Conservation (phyloP, 192 early-diverging fungal genomes). For the Funneliformis mosseae region DNA sequence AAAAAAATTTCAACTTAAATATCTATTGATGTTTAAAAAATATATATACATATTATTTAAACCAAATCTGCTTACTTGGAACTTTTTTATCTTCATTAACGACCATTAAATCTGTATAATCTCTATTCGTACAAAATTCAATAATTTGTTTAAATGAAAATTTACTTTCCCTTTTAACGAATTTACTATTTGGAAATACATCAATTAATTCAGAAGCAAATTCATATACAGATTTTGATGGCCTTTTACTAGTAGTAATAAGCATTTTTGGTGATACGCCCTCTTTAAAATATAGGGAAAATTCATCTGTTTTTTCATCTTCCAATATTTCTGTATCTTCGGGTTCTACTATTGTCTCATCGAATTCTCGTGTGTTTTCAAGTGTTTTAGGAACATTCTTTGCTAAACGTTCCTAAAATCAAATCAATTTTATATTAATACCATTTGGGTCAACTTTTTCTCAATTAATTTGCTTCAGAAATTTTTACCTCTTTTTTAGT, state of each 20-base stretch:
- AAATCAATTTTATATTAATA: not conserved
- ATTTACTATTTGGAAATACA: conserved; percentile 90
- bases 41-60: too few relatives aligned
- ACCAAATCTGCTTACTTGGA: conserved; percentile 72
- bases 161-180: conserved; percentile 83
- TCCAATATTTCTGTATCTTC: conserved; percentile 80
- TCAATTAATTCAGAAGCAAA: conserved; percentile 88
- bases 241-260: conserved; percentile 81
- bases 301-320: conserved; percentile 84
- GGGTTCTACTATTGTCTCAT: conserved; percentile 84
- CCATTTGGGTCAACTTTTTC: not conserved
- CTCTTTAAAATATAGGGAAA: conserved; percentile 82
- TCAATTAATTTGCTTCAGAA: not conserved
- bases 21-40: too few relatives aligned
- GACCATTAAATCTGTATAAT: conserved; percentile 93
- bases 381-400: conserved; percentile 91
- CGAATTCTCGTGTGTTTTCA: conserved; percentile 89
- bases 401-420: conserved; percentile 70
- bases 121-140: conserved; percentile 82
- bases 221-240: conserved; percentile 60
- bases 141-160: conserved; percentile 91
- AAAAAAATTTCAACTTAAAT: too few relatives aligned
- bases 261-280: conserved; percentile 90
- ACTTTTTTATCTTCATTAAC: conserved; percentile 92
- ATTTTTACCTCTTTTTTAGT: conserved; percentile 6